Percentiles rank a stretch among this genome's conserved stretches.
These are phyloP conservation scores for Cyclotella atomus DNA, from an alignment of 108 stramenopile genomes.

Conservation along the genomic window DNA sequence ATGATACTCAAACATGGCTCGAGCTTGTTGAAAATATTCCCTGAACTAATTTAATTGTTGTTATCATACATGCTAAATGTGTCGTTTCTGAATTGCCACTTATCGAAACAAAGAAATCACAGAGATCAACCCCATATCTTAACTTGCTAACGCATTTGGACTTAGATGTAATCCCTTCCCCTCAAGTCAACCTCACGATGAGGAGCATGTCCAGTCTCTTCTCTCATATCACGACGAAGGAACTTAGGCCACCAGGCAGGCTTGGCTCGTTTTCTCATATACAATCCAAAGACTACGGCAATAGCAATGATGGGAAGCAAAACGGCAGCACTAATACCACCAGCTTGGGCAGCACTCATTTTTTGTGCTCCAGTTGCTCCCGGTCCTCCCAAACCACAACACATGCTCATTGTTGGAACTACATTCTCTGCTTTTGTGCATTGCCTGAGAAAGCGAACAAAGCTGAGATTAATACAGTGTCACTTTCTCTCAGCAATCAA, in stretches of 20 bases:
- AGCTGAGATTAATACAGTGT: not conserved
- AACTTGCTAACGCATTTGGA: not conserved
- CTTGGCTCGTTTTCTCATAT: slow-evolving; percentile 51
- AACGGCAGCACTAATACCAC: slow-evolving; percentile 34
- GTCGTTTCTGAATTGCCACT: not conserved
- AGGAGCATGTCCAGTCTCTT: slow-evolving; percentile 53
- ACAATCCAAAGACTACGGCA: slow-evolving; percentile 33
- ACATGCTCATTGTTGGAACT: slow-evolving; percentile 45
- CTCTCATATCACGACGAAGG: slow-evolving; percentile 33
- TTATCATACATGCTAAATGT: not conserved
- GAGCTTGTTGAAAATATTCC: not conserved
- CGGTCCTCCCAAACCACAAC: slow-evolving; percentile 50
- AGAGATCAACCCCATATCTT: not conserved
- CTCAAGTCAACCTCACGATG: slow-evolving; percentile 53
- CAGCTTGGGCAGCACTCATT: slow-evolving; percentile 17
- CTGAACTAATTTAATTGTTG: not conserved
- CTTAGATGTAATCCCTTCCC: slow-evolving; percentile 50
- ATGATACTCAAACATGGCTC: too few species aligned
- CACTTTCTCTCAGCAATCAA: not conserved
- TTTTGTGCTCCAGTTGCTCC: slow-evolving; percentile 15
- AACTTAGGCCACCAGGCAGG: slow-evolving; percentile 52
- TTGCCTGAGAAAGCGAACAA: slow-evolving; percentile 4
- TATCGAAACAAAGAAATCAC: not conserved
- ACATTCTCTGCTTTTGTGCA: slow-evolving; percentile 14
- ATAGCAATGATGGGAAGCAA: slow-evolving; percentile 20